Evolutionary conservation across 2,329 filamentous ascomycete species (phyloP), one percentile per base, ranked within the genome.

Genomic region (Diaporthe longicolla): DNA sequence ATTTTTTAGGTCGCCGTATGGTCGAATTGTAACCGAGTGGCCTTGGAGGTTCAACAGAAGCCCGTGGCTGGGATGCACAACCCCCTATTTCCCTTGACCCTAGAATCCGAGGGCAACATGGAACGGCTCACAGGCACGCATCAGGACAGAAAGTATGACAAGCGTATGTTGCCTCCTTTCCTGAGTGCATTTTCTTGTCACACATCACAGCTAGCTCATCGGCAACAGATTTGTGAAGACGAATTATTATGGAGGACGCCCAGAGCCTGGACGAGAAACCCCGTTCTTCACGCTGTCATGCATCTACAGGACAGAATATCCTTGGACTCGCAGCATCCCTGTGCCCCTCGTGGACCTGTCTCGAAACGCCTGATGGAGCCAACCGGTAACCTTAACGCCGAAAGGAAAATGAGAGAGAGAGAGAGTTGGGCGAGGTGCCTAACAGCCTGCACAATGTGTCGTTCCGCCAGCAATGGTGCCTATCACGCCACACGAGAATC

Each of bases 301-400:
- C n/a, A 7, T 54, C 48, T 54, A 54, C 48, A 32, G 48, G 48
- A 68, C 8, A 40, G 17, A 4, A 11, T 29, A 19, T 13, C n/a
- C 45, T 35, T 32, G 9, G 52, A 68, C 6, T 26, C 32, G 35
- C 37, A 24, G 45, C 26, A 32, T 48, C 37, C n/a, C 63, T 54
- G 24, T 68, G 21, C 19, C 48, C 32, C 32, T 52, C 9, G 10
- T 54, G 17, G 37, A 26, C 48, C 48, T 40, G 21, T 68, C 45
- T 68, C 45, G 26, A 54, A 68, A 68, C 63, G 63, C 63, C 63
- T 26, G 13, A 19, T 54, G 32, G 4, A 54, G 32, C 45, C 63
- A 15, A 32, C 63, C 63, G 63, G 37, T 8, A 40, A 68, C 45
- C 61, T 40, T 13, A 66, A 66, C 63, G 63, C 63, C 48, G 15